Evolutionary conservation across 163 green algal species (phyloP).

Genomic region (Chlamydomonas reinhardtii): DNA sequence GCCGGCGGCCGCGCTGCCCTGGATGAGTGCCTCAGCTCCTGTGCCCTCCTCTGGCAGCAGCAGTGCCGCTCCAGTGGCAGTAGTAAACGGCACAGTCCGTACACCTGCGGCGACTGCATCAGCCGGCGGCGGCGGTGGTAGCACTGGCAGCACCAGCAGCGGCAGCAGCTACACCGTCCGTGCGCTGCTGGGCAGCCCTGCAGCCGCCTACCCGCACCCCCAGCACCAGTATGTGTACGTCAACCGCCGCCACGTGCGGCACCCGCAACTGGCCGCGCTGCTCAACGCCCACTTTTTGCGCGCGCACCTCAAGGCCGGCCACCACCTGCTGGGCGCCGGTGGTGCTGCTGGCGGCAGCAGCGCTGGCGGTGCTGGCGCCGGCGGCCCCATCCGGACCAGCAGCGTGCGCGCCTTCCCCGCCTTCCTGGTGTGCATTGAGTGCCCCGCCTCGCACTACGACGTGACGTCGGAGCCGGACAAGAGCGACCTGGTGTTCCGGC

Average conservation of each 20-base stretch:
- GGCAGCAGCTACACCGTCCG: background rate
- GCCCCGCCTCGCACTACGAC: conserved; percentile 6
- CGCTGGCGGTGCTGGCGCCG: too few species aligned
- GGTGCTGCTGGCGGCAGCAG: too few species aligned
- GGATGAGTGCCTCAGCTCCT: background rate
- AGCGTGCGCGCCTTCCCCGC: conserved; percentile 3
- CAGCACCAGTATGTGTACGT: conserved; percentile 47
- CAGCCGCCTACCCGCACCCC: background rate
- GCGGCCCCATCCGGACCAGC: too few species aligned
- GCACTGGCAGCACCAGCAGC: background rate
- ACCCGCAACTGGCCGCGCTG: conserved; percentile 14
- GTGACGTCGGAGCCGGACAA: conserved; percentile 42
- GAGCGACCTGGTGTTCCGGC: conserved; percentile 22
- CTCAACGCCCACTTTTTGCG: conserved; percentile 35
- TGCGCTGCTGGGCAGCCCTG: conserved; percentile 3
- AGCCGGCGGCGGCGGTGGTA: too few species aligned
- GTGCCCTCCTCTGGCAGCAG: too few species aligned
- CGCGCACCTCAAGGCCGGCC: background rate
- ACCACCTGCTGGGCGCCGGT: background rate
- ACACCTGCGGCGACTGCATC: background rate
- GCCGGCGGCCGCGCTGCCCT: background rate
- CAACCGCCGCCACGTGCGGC: conserved; percentile 27
- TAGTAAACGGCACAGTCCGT: too few species aligned
- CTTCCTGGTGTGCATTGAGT: conserved; percentile 28
- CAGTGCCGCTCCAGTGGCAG: too few species aligned